Evolutionary conservation across 2,329 filamentous ascomycete genomes (phyloP), one percentile per base, ranked within the genome.

Genomic region (Pseudogymnoascus pannorum): DNA sequence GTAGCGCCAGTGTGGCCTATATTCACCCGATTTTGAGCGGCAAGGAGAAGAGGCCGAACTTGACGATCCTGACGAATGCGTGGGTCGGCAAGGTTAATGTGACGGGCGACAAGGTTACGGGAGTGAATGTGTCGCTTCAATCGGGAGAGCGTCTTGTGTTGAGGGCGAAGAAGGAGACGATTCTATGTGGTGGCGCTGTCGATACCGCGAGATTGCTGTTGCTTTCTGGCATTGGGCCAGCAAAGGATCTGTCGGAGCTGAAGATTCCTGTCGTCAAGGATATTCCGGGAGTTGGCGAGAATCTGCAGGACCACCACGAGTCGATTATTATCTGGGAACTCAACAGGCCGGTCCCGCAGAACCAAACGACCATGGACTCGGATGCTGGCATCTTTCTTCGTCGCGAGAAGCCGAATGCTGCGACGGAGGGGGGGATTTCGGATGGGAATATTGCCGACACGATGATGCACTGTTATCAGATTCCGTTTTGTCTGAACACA

Each of bases 391-490:
- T 78, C 64, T 96, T 96, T 81, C 79, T 96, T 62, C 89, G 91
- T 64, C 88, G 91, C 63, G 86, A 95, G 75, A 72, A 80, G 12
- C 79, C 84, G 68, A 86, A 92, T 70, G 88, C 90, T 2, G 75
- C 76, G 64, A 72, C 72, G 11, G 73, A 76, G 5, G 79, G 80
- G 65, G 75, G 72, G 5, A 70, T 82, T 40, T 73, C 77, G 1
- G 91, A 95, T 68, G 88, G 88, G 59, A 83, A 88, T 64, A 87
- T 89, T 61, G 89, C 88, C 65, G 92, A 96, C 71, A 77, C 95
- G 70, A 96, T 96, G 92, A 94, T 94, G 88, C 91, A 96, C 78
- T 96, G 91, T 82, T 96, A 96, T 79, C 92, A 96, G 76, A 95
- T 96, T 67, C 91, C 91, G 60, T 96, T 96, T 77, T 89, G 87